Percentiles rank a stretch among this genome's conserved stretches.
phyloP scores from a whole-genome alignment of 148 eudicot genomes.

The Diospyros lotus region DNA sequence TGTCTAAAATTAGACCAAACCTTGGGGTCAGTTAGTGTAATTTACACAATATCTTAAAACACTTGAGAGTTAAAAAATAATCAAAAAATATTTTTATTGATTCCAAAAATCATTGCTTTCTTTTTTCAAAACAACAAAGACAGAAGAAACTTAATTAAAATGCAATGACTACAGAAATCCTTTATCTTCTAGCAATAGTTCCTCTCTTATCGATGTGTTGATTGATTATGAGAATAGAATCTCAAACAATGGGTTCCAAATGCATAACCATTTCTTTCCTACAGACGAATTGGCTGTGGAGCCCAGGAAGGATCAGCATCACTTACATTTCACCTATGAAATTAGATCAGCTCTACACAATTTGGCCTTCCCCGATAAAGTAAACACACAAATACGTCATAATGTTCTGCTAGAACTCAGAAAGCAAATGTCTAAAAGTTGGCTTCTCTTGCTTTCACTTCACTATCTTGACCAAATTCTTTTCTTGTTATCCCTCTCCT shows the following conservation, averaged over 20 bases:
- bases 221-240: not conserved
- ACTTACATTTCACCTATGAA: not conserved
- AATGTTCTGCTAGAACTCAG: too few relatives aligned
- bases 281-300: not conserved
- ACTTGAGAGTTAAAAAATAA: too few relatives aligned
- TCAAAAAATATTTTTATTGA: too few relatives aligned
- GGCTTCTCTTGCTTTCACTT: not conserved
- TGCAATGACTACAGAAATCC: not conserved
- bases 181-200: not conserved
- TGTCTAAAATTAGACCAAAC: too few relatives aligned
- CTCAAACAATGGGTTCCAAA: not conserved
- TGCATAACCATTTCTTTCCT: not conserved
- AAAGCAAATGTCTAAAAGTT: too few relatives aligned
- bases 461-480: conserved; percentile 55
- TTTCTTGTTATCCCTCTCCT: conserved; percentile 67
- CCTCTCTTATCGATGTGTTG: not conserved
- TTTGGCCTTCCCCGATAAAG: too few relatives aligned
- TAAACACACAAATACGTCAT: not conserved
- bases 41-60: too few relatives aligned
- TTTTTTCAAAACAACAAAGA: not conserved
- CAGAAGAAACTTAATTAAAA: not conserved
- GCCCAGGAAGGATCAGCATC: not conserved
- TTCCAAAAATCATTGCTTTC: not conserved
- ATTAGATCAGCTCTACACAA: not conserved
- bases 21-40: too few relatives aligned